Evolutionary conservation across 306 rosid species (phyloP), one percentile per base, ranked within the genome.

Genomic region (Inga laurina): DNA sequence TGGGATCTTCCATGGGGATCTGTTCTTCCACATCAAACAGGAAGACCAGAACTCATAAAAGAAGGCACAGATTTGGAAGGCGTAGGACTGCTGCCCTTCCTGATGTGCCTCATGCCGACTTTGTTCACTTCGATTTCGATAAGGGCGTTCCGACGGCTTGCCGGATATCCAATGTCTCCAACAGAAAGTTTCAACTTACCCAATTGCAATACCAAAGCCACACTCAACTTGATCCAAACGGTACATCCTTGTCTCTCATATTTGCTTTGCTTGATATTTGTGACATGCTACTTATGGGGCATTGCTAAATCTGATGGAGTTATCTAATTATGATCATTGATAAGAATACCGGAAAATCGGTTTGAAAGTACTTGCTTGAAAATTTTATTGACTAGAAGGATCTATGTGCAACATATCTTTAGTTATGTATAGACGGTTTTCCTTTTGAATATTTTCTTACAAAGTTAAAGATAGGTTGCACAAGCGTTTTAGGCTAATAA

Each of bases 131-230:
- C 4, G 86, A 88, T 61, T 89, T 85, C 5, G 86, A 85, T 48
- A 87, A 87, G 76, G 88, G 90, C 68, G 4, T 30, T 10, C 2
- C 67, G 4, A 27, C 37, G 4, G 35, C 15, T 13, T 13, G 69
- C 41, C 86, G 57, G 80, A 84, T 78, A 77, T 89, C 94, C 30
- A 91, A 87, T 76, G 86, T 85, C 75, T 86, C 92, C 35, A 92
- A 87, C 81, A 65, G 77, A 77, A 88, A 76, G 43, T 75, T 87
- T 81, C 93, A 86, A 74, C 86, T 92, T 46, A 86, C 89, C 45
- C 92, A 88, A 84, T 81, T 90, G 12, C 91, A 88, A 56, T 90
- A 87, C 82, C 93, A 88, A 9, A 61, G 59, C 72, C 43, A 61
- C 73, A 83, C 86, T 79, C 93, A 88, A 72, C 62, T 88, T 30